phyloP scores from a whole-genome alignment of 2,329 filamentous ascomycete genomes.

The Parasarocladium wereldwijsianum region DNA sequence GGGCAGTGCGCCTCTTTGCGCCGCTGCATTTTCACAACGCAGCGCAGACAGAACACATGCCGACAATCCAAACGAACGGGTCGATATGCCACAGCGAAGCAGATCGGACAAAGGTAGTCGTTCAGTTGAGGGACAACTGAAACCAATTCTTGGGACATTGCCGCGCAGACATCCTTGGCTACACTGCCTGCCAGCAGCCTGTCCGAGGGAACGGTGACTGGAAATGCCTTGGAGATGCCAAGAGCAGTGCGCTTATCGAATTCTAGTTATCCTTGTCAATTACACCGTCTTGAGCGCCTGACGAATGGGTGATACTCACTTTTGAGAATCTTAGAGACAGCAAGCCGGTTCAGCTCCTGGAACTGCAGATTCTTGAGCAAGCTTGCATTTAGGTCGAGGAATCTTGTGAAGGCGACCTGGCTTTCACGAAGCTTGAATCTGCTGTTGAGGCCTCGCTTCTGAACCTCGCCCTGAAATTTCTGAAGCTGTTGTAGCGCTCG shows the following conservation, averaged over 20 bases:
- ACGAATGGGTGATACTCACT: conserved; percentile 37
- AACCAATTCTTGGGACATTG: conserved; percentile 59
- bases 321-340: conserved; percentile 73
- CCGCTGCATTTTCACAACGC: conserved; percentile 66
- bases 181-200: conserved; percentile 51
- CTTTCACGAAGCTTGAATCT: conserved; percentile 55
- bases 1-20: conserved; percentile 56
- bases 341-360: conserved; percentile 68
- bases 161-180: conserved; percentile 60
- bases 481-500: conserved; percentile 53
- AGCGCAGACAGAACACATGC: conserved; percentile 74
- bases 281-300: no score
- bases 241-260: conserved; percentile 78
- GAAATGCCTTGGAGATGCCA: conserved; percentile 49
- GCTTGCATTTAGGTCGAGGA: conserved; percentile 57
- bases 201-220: conserved; percentile 40
- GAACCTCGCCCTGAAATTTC: conserved; percentile 57
- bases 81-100: conserved; percentile 64
- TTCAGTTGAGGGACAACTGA: conserved; percentile 66
- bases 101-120: conserved; percentile 73
- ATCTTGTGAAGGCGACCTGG: conserved; percentile 47
- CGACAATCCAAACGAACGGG: conserved; percentile 63
- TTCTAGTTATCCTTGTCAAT: no score
- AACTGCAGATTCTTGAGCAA: conserved; percentile 73
- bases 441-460: conserved; percentile 40